Base-by-base conservation (phyloP, 2,329 filamentous ascomycete species). In the Fusarium sp. region DNA sequence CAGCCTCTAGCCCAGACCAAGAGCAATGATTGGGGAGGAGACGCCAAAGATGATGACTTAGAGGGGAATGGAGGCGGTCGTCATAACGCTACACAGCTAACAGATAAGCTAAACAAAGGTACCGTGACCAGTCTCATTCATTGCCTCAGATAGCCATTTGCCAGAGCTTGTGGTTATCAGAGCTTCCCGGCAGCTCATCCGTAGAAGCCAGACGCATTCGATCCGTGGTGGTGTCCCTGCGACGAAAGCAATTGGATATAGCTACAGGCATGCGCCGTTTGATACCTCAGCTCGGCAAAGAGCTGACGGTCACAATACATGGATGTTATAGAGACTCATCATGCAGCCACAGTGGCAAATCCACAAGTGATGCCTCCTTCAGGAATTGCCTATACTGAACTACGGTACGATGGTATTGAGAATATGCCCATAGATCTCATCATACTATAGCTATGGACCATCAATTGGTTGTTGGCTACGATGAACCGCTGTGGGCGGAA, bases 51-150 rank as follows among this genome's bases (percentile, higher is more conserved):
- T 25, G 34, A 53, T 53, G 29, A n/a, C 24, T 43, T 27, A 9
- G n/a, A 24, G 24, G 45, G 30, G 22, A 40, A 24, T 22, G 56
- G 49, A 41, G 60, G 62, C 63, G 57, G 61, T 55, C 29, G 57
- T 69, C 10, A 65, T 59, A 65, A 62, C 64, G 47, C 61, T 66
- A 61, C 43, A 55, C 32, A 64, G 67, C 51, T 48, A 71, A 54
- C 44, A 56, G 58, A 53, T 58, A 59, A 69, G 61, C 65, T 66
- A 54, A 48, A 44, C 54, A 64, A 51, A 69, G 67, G 59, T 71
- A 71, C 63, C 67, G 59, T 70, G 68, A 69, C 68, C 59, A 65
- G 38, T 55, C 34, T 55, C 24, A 20, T 38, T 70, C 45, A 40
- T 55, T 45, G 40, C 44, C 56, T 44, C 41, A 47, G 25, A 41